Evolutionary conservation across 768 basidiomycete species (phyloP), one percentile per base, ranked within the genome.

Genomic region (Mycena sanguinolenta): DNA sequence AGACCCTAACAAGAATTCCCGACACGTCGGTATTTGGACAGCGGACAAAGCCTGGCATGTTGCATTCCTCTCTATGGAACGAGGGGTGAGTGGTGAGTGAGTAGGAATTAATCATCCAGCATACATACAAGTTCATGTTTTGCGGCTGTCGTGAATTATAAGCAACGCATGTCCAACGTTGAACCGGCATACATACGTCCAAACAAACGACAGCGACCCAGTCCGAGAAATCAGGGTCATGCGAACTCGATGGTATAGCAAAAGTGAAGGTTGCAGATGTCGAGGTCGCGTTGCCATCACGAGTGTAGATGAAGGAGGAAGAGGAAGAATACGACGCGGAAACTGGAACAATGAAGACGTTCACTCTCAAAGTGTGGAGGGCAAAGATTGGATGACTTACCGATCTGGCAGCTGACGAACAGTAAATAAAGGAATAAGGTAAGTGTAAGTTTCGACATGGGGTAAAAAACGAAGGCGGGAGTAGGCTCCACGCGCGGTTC

Each of bases 1-100:
- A 17, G 19, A 67, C 36, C 23, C 65, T 49, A 1, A 67, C 65
- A 8, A 67, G 65, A 52, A 67, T 59, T 16, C 65, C 65, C 30
- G 58, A 53, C 17, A 60, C 58, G 53, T 67, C 65, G 17, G 23
- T 1, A 52, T 67, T 67, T 4, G 65, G 65, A 32, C 65, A 66
- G 28, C 52, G 52, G 2, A 27, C 42, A 21, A 49, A n/a, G 0
- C 19, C 64, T 23, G 14, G 23, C 32, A 34, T 23, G 5, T 27
- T 14, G 44, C 64, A 65, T 58, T 65, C n/a, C 14, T 16, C 32
- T 38, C 64, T 65, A n/a, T n/a, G n/a, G 10, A 58, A 21, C 50
- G 28, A 4, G 3, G 34, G 12, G 21, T 16, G 30, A 28, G 27
- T 2, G 9, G 19, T 10, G 34, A 6, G 14, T 30, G 7, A 30